These are phyloP conservation scores for Choiromyces venosus DNA, from an alignment of 495 filamentous ascomycete genomes.

Conservation along the genomic window DNA sequence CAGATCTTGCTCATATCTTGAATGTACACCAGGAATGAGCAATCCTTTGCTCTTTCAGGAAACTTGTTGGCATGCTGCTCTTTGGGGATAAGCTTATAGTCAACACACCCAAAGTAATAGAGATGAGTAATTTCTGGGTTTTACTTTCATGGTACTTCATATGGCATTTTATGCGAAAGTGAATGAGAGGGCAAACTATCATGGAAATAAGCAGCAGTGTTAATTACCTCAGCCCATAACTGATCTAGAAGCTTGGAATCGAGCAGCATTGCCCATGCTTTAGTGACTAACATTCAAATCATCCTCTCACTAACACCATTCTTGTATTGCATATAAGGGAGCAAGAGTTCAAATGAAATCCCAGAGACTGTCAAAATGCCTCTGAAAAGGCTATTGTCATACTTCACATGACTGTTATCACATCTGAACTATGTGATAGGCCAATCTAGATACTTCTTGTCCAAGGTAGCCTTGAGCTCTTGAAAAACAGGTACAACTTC, in stretches of 20 bases:
- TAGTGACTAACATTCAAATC: background rate
- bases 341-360: slow-evolving; percentile 6
- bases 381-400: background rate
- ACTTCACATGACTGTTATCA: slow-evolving; percentile 8
- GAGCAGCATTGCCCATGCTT: slow-evolving; percentile 4
- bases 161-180: background rate
- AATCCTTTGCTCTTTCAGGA: background rate
- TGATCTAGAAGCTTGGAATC: background rate
- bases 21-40: slow-evolving; percentile 13
- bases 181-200: background rate
- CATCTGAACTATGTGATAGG: slow-evolving; percentile 4
- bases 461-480: background rate
- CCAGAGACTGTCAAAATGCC: background rate
- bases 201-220: slow-evolving; percentile 12
- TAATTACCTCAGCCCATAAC: slow-evolving; percentile 14
- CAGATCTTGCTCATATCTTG: slow-evolving; percentile 13
- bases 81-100: background rate
- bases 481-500: background rate
- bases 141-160: background rate
- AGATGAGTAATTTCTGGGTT: slow-evolving; percentile 15
- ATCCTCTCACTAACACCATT: slow-evolving; percentile 7
- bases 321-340: slow-evolving; percentile 11
- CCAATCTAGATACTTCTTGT: background rate
- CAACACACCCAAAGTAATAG: slow-evolving; percentile 4
- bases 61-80: background rate